These are phyloP conservation scores for Apiospora hydei DNA, from an alignment of 2,329 filamentous ascomycete genomes.

Conservation along the genomic window DNA sequence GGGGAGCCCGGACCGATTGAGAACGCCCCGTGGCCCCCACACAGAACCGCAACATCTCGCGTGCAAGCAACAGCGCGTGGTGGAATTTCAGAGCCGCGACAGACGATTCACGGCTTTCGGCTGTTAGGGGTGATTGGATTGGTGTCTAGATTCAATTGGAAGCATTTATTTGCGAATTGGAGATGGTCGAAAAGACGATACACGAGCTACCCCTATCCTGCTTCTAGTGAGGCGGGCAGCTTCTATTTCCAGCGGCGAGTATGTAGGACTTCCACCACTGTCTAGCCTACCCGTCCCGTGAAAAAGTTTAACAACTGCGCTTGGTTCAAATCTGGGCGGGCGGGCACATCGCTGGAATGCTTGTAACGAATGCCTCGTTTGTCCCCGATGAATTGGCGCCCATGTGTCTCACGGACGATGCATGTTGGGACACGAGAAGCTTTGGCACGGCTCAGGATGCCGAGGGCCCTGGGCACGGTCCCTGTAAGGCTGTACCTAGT, in stretches of 20 bases:
- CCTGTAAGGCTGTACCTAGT: too few relatives aligned
- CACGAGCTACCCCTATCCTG: neutral
- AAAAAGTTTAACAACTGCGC: too few relatives aligned
- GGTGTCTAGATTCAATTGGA: neutral
- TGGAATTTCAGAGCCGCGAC: neutral
- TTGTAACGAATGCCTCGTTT: neutral
- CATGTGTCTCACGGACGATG: too few relatives aligned
- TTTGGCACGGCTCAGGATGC: neutral
- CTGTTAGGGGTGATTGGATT: neutral
- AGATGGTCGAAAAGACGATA: neutral
- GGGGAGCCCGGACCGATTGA: too few relatives aligned
- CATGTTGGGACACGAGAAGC: neutral
- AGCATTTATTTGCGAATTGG: neutral
- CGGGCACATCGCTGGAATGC: neutral
- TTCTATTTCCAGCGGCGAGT: too few relatives aligned
- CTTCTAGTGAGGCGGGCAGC: too few relatives aligned
- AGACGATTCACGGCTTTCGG: neutral
- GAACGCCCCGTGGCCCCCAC: neutral
- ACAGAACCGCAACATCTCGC: neutral
- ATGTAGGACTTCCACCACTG: too few relatives aligned
- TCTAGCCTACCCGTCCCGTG: too few relatives aligned
- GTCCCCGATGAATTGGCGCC: too few relatives aligned
- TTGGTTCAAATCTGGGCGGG: too few relatives aligned
- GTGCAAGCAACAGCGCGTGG: neutral
- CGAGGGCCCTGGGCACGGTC: too few relatives aligned